A percentile compares a stretch with the other conserved stretches of the same genome.
phyloP scores from a whole-genome alignment of 2,329 filamentous ascomycete species.

The Monosporascus sp. region DNA sequence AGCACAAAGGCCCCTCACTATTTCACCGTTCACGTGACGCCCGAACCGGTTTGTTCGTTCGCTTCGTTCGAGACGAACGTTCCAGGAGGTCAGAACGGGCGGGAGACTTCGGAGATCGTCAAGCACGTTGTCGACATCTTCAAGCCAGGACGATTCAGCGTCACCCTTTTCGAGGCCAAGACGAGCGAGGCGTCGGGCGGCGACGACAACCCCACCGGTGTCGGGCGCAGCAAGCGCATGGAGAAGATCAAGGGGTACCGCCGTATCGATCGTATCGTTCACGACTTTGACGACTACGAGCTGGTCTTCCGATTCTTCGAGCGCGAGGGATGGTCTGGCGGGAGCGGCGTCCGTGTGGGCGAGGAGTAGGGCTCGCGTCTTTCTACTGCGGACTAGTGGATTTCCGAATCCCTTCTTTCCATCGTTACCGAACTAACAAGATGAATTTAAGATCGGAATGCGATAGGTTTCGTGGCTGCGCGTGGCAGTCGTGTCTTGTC shows the following conservation, averaged over 20 bases:
- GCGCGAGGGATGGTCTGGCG: slow-evolving; percentile 68
- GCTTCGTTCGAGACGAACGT: slow-evolving; percentile 99
- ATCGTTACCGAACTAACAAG: no score
- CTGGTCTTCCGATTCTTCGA: slow-evolving; percentile 96
- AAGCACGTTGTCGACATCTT: slow-evolving; percentile 94
- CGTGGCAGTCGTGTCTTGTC: no score
- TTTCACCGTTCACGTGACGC: slow-evolving; percentile 97
- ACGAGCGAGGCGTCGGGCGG: slow-evolving; percentile 36
- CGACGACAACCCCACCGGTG: slow-evolving; percentile 30
- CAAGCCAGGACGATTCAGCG: slow-evolving; percentile 94
- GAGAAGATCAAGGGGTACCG: slow-evolving; percentile 82
- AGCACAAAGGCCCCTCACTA: slow-evolving; percentile 66
- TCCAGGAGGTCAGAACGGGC: slow-evolving; percentile 78
- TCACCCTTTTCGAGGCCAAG: slow-evolving; percentile 94
- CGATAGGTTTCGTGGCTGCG: no score
- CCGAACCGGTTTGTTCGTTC: slow-evolving; percentile 94
- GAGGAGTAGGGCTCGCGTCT: slow-evolving; percentile 31
- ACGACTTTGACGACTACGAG: slow-evolving; percentile 96
- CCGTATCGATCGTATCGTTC: slow-evolving; percentile 88
- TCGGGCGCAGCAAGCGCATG: slow-evolving; percentile 47
- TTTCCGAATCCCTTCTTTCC: no score
- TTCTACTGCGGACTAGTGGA: no score
- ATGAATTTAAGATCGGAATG: no score
- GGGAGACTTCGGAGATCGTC: slow-evolving; percentile 84
- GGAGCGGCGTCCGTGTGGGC: slow-evolving; percentile 48